Percentiles rank a stretch among this genome's conserved stretches.
phyloP scores from a whole-genome alignment of 2,329 filamentous ascomycete genomes.

The Tolypocladium nubicola region DNA sequence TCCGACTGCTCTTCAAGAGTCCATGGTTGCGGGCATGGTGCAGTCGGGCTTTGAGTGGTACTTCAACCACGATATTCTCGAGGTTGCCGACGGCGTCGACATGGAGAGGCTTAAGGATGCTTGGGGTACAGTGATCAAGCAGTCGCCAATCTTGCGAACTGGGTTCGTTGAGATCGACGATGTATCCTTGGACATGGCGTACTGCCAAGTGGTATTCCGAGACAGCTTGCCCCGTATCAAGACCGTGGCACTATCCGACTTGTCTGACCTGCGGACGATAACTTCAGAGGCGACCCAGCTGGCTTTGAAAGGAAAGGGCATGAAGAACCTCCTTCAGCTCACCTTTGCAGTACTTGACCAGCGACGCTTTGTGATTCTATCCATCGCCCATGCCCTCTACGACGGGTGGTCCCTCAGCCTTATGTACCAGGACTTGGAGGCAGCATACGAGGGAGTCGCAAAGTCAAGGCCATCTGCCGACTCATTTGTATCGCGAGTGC shows the following conservation, averaged over 20 bases:
- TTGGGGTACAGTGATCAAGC: conserved; percentile 48
- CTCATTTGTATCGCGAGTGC: conserved; percentile 31
- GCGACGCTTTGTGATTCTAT: conserved; percentile 45
- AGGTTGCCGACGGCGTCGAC: conserved; percentile 45
- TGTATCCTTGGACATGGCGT: conserved; percentile 38
- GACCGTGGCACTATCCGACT: conserved; percentile 11
- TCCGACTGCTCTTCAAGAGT: conserved; percentile 75
- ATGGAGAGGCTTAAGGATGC: conserved; percentile 45
- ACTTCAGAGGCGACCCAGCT: conserved; percentile 23
- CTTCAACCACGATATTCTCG: conserved; percentile 74
- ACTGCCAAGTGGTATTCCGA: conserved; percentile 37
- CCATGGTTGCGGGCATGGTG: conserved; percentile 75
- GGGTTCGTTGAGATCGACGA: conserved; percentile 58
- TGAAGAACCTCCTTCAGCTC: conserved; percentile 37
- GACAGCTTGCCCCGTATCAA: conserved; percentile 9
- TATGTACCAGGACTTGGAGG: conserved; percentile 59
- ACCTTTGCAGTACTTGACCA: conserved; percentile 23
- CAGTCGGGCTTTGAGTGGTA: conserved; percentile 65
- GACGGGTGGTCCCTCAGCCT: conserved; percentile 77
- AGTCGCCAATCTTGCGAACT: conserved; percentile 65
- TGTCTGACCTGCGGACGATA: conserved; percentile 23
- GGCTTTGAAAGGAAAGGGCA: conserved; percentile 26
- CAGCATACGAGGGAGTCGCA: conserved; percentile 45
- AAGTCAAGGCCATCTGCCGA: conserved; percentile 36
- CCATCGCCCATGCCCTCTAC: conserved; percentile 78